Base-by-base conservation (phyloP, 1,139 yeast species). In the Saccharomyces hybrid region DNA sequence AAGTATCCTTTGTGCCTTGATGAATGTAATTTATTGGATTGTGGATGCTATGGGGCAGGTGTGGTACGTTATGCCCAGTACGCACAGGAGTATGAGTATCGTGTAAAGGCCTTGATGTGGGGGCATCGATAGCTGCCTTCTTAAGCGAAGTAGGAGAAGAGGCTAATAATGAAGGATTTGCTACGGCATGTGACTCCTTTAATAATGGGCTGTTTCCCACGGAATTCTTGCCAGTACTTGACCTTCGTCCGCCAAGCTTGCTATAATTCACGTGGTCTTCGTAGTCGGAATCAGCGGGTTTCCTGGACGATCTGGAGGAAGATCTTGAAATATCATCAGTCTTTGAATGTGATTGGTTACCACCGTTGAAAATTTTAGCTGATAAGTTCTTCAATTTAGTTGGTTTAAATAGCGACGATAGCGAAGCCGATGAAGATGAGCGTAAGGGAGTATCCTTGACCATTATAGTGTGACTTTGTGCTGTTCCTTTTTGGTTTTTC, bases 1-100 rank as follows among this genome's bases (percentile, higher is more conserved):
- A 47, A 26, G 44, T 8, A 38, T 38, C 44, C 25, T 38, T 38
- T 38, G 44, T 1, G 3, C 44, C 25, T 16, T 38, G 44, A 38
- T 46, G 51, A 23, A 49, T 54, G 51, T 59, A 61, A 47, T 59
- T 61, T 38, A 58, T 47, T 9, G 63, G 61, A 49, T 61, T 61
- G 49, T 61, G 64, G 50, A 59, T 51, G 52, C 60, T 61, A 47
- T 60, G 52, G 23, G 52, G 53, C 6, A 53, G 51, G 32, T 25
- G 16, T 29, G 41, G 48, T 23, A 8, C 27, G 47, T 11, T 47
- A 41, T 27, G 48, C 34, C 26, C 51, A 44, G 27, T 31, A n/a
- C 8, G 48, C 49, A 8, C 48, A 16, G 25, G 53, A 48, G 8
- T 32, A 42, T 29, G 13, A 38, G 9, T 38, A 11, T 16, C 8